Percentiles rank a stretch among this genome's conserved stretches.
phyloP scores from a whole-genome alignment of 179 eudicot genomes.

The Patellifolia procumbens region DNA sequence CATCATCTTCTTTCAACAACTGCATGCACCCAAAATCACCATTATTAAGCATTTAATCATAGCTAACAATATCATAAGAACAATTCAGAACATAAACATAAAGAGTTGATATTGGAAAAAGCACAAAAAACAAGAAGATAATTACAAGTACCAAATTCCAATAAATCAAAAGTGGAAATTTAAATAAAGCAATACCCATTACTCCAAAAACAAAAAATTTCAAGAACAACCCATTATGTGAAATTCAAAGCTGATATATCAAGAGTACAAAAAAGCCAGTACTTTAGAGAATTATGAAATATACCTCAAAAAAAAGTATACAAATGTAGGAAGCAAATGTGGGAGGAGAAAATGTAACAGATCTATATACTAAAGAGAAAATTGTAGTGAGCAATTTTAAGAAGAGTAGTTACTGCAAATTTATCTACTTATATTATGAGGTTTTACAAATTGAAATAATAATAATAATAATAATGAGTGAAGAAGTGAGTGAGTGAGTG shows the following conservation, averaged over 20 bases:
- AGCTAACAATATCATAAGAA: neutral
- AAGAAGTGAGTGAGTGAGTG: conserved; percentile 5
- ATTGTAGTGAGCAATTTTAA: neutral
- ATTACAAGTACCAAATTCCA: conserved; percentile 12
- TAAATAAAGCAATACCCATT: neutral
- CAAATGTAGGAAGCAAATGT: neutral
- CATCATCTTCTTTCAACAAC: conserved; percentile 22
- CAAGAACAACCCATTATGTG: neutral
- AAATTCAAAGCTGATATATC: neutral
- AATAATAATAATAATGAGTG: neutral
- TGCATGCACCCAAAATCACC: conserved; percentile 34
- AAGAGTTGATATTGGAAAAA: neutral
- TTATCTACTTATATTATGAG: conserved; percentile 22
- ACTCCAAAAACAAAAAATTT: neutral
- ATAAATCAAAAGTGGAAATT: neutral
- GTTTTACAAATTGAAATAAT: neutral
- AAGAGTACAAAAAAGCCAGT: too few species aligned
- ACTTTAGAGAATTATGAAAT: too few species aligned
- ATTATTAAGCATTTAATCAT: conserved; percentile 12
- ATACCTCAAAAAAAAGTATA: neutral
- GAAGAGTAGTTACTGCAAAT: conserved; percentile 22
- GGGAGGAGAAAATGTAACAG: neutral
- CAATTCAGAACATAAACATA: neutral
- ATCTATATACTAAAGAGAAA: conserved; percentile 3
- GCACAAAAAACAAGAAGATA: conserved; percentile 29